Evolutionary conservation across 2,329 filamentous ascomycete genomes (phyloP).

Genomic region (Teratosphaeria viscida): DNA sequence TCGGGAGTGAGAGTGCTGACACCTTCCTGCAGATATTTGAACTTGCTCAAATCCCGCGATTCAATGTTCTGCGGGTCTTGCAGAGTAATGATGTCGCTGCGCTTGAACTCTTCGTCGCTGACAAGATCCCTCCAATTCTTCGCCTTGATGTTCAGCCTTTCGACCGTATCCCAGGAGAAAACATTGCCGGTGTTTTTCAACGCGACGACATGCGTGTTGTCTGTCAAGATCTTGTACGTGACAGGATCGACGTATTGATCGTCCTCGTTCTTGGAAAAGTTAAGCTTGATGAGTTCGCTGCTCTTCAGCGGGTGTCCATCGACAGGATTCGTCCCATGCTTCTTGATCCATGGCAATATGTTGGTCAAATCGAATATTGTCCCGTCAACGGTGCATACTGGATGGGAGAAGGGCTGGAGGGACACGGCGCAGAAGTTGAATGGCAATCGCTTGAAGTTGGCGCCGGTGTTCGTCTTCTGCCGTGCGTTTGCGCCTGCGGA

Average conservation of each 20-base stretch:
- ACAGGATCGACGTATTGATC: conserved; percentile 92
- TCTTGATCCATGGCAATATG: conserved; percentile 87
- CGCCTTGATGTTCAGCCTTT: conserved; percentile 88
- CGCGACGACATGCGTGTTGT: conserved; percentile 94
- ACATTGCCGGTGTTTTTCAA: conserved; percentile 83
- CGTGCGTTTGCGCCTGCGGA: conserved; percentile 58
- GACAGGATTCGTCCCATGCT: conserved; percentile 85
- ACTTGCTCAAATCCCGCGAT: conserved; percentile 70
- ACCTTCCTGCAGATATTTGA: conserved; percentile 82
- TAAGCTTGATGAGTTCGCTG: conserved; percentile 78
- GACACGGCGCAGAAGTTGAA: conserved; percentile 98
- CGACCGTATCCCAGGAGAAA: conserved; percentile 90
- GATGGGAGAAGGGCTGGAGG: conserved; percentile 87
- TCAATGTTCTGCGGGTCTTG: conserved; percentile 91
- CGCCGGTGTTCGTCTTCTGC: conserved; percentile 40
- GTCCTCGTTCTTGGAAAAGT: conserved; percentile 85
- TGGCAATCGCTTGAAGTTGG: conserved; percentile 75
- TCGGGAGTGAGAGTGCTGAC: conserved; percentile 55
- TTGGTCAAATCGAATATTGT: conserved; percentile 93
- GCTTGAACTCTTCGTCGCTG: conserved; percentile 73
- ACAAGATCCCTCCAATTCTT: conserved; percentile 93
- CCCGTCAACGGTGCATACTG: conserved; percentile 79
- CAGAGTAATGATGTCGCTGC: conserved; percentile 88
- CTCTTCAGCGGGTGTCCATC: conserved; percentile 68
- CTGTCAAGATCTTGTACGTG: conserved; percentile 93